phyloP scores from a whole-genome alignment of 1,139 yeast genomes.

The Candida freyschussii region DNA sequence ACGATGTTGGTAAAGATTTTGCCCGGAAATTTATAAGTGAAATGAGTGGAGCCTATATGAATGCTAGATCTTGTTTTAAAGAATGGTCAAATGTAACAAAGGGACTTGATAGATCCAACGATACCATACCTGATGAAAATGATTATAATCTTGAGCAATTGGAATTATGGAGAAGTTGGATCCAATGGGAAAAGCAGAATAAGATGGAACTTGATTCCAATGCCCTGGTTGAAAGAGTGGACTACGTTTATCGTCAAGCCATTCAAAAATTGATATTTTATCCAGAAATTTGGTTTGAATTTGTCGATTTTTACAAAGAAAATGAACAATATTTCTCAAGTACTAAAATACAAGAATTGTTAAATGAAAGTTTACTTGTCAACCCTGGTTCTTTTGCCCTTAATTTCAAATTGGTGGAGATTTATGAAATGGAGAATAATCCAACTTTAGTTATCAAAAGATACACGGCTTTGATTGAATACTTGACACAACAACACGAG shows the following conservation, averaged over 20 bases:
- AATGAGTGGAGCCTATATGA: conserved; percentile 82
- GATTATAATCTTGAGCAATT: conserved; percentile 38
- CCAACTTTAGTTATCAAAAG: conserved; percentile 47
- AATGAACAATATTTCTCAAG: conserved; percentile 28
- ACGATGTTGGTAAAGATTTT: conserved; percentile 64
- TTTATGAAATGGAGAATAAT: conserved; percentile 57
- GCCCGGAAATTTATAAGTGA: conserved; percentile 87
- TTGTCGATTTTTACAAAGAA: conserved; percentile 35
- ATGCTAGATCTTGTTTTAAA: conserved; percentile 71
- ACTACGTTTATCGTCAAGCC: conserved; percentile 71
- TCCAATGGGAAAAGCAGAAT: conserved; percentile 72
- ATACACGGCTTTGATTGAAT: conserved; percentile 46
- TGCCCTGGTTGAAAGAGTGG: conserved; percentile 53
- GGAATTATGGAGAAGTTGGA: conserved; percentile 67
- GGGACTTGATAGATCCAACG: conserved; percentile 35
- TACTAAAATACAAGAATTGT: conserved; percentile 30
- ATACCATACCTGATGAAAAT: conserved; percentile 30
- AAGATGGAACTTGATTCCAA: conserved; percentile 55
- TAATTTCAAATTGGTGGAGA: conserved; percentile 63
- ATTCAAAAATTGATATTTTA: conserved; percentile 62
- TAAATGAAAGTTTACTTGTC: conserved; percentile 53
- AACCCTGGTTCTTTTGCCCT: conserved; percentile 72
- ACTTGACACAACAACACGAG: conserved; percentile 35
- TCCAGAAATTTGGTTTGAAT: conserved; percentile 86
- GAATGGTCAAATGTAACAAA: conserved; percentile 61